A percentile compares a stretch with the other conserved stretches of the same genome.
Evolutionary conservation across 2,329 filamentous ascomycete genomes (phyloP).

Genomic region (Rutstroemia sp.): DNA sequence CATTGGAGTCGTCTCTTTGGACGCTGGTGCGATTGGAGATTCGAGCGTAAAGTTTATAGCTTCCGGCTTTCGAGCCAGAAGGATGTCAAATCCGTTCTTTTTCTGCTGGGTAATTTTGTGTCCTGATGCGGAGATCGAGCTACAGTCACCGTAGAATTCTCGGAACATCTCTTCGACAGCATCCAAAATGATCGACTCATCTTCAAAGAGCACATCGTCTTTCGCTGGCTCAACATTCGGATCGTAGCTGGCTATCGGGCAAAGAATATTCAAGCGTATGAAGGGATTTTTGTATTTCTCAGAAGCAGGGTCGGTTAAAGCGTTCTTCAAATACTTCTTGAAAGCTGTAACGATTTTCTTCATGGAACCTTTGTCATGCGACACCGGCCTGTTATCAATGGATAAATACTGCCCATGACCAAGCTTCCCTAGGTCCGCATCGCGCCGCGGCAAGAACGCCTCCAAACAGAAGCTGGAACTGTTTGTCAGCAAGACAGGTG

Average conservation of each 20-base stretch:
- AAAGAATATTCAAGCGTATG: conserved; percentile 55
- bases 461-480: conserved; percentile 38
- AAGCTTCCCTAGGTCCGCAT: conserved; percentile 37
- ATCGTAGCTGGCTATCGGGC: conserved; percentile 58
- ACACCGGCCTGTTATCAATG: conserved; percentile 60
- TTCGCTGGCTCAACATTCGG: conserved; percentile 65
- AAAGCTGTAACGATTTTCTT: conserved; percentile 52
- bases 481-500: background rate
- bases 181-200: conserved; percentile 40
- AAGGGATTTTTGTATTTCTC: conserved; percentile 45
- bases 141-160: conserved; percentile 21
- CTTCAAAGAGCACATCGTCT: conserved; percentile 60
- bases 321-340: conserved; percentile 39
- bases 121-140: background rate
- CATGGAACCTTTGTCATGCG: conserved; percentile 43
- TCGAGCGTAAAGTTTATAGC: background rate
- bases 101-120: background rate
- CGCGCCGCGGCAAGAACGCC: conserved; percentile 49
- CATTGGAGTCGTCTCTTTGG: too few relatives aligned
- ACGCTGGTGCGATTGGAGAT: background rate
- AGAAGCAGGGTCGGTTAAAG: conserved; percentile 18
- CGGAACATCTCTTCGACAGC: conserved; percentile 26
- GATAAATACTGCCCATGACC: conserved; percentile 55
- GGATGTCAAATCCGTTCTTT: conserved; percentile 18
- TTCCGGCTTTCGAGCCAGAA: conserved; percentile 19